A percentile compares a stretch with the other conserved stretches of the same genome.
Evolutionary conservation across 2,329 filamentous ascomycete genomes (phyloP).

Genomic region (Aspergillus sojae): DNA sequence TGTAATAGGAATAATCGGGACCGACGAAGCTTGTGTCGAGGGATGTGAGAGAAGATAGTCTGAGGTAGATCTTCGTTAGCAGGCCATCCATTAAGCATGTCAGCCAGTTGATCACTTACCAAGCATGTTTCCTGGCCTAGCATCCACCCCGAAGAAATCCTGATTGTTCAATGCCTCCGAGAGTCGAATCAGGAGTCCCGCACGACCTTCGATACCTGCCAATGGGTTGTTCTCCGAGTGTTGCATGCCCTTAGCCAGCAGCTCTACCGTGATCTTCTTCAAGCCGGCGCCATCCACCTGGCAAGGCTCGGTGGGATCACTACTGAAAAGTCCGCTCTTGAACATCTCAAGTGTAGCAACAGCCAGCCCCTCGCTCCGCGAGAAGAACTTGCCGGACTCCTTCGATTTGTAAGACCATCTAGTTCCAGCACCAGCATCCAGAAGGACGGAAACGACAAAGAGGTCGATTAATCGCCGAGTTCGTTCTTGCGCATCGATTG

Average conservation of each 20-base stretch:
- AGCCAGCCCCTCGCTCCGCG: constrained; percentile 85
- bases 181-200: constrained; percentile 75
- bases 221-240: constrained; percentile 79
- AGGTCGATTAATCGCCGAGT: constrained; percentile 62
- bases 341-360: constrained; percentile 86
- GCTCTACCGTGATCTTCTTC: constrained; percentile 70
- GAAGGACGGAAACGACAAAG: constrained; percentile 63
- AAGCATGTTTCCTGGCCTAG: constrained; percentile 90
- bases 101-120: constrained; percentile 56
- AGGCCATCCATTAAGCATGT: background rate
- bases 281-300: constrained; percentile 88
- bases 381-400: constrained; percentile 80
- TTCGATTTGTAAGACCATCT: constrained; percentile 91
- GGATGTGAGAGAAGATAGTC: constrained; percentile 93
- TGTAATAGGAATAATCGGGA: constrained; percentile 82
- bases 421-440: constrained; percentile 79
- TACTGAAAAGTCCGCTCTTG: constrained; percentile 86
- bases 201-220: constrained; percentile 81
- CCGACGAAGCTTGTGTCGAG: constrained; percentile 83
- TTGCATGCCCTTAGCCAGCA: constrained; percentile 80
- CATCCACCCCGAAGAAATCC: constrained; percentile 81
- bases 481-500: constrained; percentile 52
- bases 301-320: constrained; percentile 75
- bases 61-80: constrained; percentile 37
- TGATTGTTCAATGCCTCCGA: constrained; percentile 75